These are phyloP conservation scores for Berberis thunbergii DNA, from an alignment of 164 flowering plant species.

Conservation along the genomic window DNA sequence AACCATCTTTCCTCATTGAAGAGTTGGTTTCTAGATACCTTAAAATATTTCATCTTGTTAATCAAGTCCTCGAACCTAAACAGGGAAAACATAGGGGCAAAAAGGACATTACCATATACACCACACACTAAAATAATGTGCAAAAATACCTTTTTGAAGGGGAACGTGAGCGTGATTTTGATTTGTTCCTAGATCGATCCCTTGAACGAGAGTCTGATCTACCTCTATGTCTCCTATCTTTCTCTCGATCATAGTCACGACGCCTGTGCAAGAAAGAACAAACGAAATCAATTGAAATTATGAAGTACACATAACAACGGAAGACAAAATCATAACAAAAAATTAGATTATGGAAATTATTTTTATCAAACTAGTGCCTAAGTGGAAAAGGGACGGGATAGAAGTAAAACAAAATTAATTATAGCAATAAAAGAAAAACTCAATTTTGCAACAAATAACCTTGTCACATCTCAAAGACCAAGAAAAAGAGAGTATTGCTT, in stretches of 20 bases:
- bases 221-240: slow-evolving; percentile 39
- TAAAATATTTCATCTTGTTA: no score
- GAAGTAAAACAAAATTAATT: no score
- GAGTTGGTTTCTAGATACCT: no score
- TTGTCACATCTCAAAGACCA: no score
- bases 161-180: slow-evolving; percentile 33
- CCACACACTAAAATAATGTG: no score
- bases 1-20: no score
- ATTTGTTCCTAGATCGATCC: slow-evolving; percentile 29
- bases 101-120: background rate
- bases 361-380: no score
- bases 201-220: slow-evolving; percentile 43
- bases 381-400: no score
- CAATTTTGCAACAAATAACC: no score
- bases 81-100: background rate
- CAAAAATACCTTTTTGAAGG: slow-evolving; percentile 38
- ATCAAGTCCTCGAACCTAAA: background rate
- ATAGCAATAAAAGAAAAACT: no score
- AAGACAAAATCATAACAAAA: background rate
- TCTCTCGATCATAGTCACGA: slow-evolving; percentile 34
- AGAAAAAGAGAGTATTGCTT: no score
- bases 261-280: slow-evolving; percentile 24
- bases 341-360: background rate
- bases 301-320: background rate
- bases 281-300: background rate